Base-by-base conservation (phyloP, 768 basidiomycete genomes). In the Leccinum variicolor region DNA sequence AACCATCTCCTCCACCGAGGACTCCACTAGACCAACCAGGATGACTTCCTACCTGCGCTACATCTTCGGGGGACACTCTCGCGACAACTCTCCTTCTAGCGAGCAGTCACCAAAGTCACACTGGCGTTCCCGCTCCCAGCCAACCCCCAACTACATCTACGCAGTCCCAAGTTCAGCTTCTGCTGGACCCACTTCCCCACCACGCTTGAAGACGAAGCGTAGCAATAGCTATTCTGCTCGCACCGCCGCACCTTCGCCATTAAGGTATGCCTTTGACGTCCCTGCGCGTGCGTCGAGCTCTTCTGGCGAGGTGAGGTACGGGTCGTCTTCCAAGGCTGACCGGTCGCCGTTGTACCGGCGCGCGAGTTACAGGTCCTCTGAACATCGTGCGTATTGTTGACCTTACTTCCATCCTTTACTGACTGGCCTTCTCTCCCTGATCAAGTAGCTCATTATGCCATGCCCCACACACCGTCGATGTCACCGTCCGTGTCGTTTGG, bases 21-120 rank as follows among this genome's bases (percentile, higher is more conserved):
- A 50, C 49, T 57, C 50, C 8, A 33, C 50, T 19, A 29, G 28
- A 67, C 62, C 56, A 57, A 52, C 17, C 53, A 62, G 54, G 56
- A 82, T 82, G 81, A 75, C 80, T 51, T 77, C 81, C 33, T 79
- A 80, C 72, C 65, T 83, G 57, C 81, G 81, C 59, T 79, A 68
- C 58, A 70, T 79, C 62, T 80, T 80, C 56, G 77, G 78, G 45
- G 73, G 72, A 39, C 51, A 69, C 54, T 60, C 67, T 45, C 69
- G 68, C 14, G 67, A 70, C 39, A 66, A 33, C 49, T 64, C 64
- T 62, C 62, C 62, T 54, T 57, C 63, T 39, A 64, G 66, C 62
- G 62, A 64, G 50, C 59, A 64, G 60, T 62, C 68, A 49, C 58
- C 76, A 55, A 82, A 76, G 67, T 68, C 77, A 36, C 78, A 80